phyloP scores from a whole-genome alignment of 805 yeast genomes.

The Kazachstania viticola region DNA sequence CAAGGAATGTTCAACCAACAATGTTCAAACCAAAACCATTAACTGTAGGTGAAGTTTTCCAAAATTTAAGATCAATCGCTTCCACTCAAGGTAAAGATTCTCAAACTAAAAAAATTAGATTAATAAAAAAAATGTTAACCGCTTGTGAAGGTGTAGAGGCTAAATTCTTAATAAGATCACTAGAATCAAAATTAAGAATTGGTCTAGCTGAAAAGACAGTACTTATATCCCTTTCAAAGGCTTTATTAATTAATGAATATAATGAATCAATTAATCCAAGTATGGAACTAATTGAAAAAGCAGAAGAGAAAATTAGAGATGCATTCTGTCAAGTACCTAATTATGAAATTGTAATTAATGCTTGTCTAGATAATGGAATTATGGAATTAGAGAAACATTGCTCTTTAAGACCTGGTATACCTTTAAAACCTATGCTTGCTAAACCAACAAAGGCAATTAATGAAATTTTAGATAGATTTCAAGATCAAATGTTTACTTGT shows the following conservation, averaged over 20 bases:
- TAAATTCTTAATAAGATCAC: constrained; percentile 75
- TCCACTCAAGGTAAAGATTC: constrained; percentile 67
- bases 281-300: constrained; percentile 40
- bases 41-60: constrained; percentile 62
- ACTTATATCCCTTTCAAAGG: constrained; percentile 71
- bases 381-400: constrained; percentile 53
- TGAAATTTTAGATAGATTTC: constrained; percentile 86
- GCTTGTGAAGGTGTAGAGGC: constrained; percentile 83
- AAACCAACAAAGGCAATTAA: constrained; percentile 90
- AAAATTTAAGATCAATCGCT: constrained; percentile 67
- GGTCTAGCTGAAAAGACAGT: constrained; percentile 93
- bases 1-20: constrained; percentile 76
- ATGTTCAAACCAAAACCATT: constrained; percentile 88
- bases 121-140: constrained; percentile 74
- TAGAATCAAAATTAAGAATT: constrained; percentile 88
- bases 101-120: constrained; percentile 62
- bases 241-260: constrained; percentile 55
- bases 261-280: constrained; percentile 23
- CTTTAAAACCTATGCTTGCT: constrained; percentile 95
- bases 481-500: constrained; percentile 77
- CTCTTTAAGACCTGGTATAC: constrained; percentile 80
- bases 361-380: constrained; percentile 59
- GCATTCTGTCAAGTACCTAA: constrained; percentile 88
- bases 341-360: constrained; percentile 64
- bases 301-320: constrained; percentile 71